phyloP scores from a whole-genome alignment of 2,329 filamentous ascomycete genomes.

The Purpureocillium lavendulum region DNA sequence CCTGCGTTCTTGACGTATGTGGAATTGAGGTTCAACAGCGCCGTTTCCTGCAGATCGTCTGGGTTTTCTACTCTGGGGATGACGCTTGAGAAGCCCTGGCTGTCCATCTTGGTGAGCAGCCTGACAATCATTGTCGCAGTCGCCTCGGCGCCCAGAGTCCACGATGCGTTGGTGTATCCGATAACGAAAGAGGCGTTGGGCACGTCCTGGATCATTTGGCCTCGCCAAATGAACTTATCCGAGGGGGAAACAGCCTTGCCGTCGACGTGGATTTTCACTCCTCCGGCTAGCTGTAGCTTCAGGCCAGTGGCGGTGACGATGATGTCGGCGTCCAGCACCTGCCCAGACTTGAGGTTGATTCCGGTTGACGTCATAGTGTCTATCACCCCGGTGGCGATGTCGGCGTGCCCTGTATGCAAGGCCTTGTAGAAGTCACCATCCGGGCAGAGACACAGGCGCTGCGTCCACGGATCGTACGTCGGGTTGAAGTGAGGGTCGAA shows the following conservation, averaged over 20 bases:
- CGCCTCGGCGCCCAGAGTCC: constrained; percentile 50
- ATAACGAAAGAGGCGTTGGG: constrained; percentile 52
- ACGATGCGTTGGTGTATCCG: constrained; percentile 56
- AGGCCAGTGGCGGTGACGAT: constrained; percentile 61
- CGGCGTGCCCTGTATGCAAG: constrained; percentile 27
- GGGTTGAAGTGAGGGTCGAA: constrained; percentile 54
- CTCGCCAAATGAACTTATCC: constrained; percentile 49
- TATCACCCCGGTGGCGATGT: constrained; percentile 40
- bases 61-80: too few species aligned
- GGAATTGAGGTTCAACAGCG: too few species aligned
- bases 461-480: constrained; percentile 56
- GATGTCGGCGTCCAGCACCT: constrained; percentile 48
- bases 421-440: constrained; percentile 43
- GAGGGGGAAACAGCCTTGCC: constrained; percentile 33
- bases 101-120: too few species aligned
- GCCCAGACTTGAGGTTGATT: constrained; percentile 33
- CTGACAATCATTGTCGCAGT: background rate
- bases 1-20: too few species aligned
- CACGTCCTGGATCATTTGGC: constrained; percentile 51
- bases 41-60: too few species aligned
- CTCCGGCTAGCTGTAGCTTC: constrained; percentile 45
- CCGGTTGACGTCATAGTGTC: constrained; percentile 34
- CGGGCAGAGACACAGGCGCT: constrained; percentile 60
- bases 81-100: too few species aligned
- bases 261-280: constrained; percentile 41